Conservation (phyloP, 371 early-diverging fungal species). For the Gilbertella persicaria region DNA sequence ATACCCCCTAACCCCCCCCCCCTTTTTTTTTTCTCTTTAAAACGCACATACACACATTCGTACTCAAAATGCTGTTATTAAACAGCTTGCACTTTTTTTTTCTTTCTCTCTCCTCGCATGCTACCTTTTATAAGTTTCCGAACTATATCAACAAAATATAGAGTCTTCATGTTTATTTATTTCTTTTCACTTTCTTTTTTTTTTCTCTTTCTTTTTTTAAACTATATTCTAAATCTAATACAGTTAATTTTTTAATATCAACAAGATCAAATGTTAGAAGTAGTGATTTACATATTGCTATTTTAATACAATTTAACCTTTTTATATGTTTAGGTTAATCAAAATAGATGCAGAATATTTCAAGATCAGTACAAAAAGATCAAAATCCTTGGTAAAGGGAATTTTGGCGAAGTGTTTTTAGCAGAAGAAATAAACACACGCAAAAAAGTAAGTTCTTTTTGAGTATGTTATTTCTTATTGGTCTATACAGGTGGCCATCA, state of each 20-base stretch:
- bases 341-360: slow-evolving; percentile 18
- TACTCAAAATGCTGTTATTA: too few relatives aligned
- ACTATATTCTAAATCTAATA: background rate
- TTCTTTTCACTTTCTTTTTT: slow-evolving; percentile 18
- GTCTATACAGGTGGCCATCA: slow-evolving; percentile 65
- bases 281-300: too few relatives aligned
- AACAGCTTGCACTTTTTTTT: background rate
- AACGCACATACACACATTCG: too few relatives aligned
- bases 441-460: slow-evolving; percentile 80
- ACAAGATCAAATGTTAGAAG: too few relatives aligned
- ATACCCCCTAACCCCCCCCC: background rate
- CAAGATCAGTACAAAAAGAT: slow-evolving; percentile 15
- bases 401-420: slow-evolving; percentile 93
- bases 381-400: slow-evolving; percentile 80
- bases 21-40: background rate
- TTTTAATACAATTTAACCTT: too few relatives aligned
- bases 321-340: slow-evolving; percentile 2
- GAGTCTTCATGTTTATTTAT: background rate
- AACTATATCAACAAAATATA: slow-evolving; percentile 1
- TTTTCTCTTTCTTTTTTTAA: background rate
- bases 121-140: slow-evolving; percentile 18
- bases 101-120: background rate
- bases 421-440: slow-evolving; percentile 58
- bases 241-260: too few relatives aligned
- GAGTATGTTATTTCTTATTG: slow-evolving; percentile 28